Evolutionary conservation across 2,329 filamentous ascomycete species (phyloP).

Genomic region (Beauveria varroae): DNA sequence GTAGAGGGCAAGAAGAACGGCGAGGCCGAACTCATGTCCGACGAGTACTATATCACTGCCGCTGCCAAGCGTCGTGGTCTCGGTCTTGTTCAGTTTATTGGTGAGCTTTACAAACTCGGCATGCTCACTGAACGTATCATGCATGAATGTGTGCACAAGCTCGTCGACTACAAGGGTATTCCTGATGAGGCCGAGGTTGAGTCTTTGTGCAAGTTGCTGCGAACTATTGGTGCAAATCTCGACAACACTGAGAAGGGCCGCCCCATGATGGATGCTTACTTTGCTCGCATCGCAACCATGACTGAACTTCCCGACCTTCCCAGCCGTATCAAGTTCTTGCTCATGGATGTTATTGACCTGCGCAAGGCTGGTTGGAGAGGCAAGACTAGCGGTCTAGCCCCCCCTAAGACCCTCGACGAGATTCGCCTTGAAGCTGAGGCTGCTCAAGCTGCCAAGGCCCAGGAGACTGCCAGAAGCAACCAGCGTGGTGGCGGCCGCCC

Average conservation of each 20-base stretch:
- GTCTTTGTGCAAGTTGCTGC: conserved; percentile 85
- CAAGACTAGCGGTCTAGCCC: conserved; percentile 78
- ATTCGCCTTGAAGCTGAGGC: conserved; percentile 79
- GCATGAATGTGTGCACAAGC: conserved; percentile 97
- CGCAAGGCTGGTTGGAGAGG: conserved; percentile 71
- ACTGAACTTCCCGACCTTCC: conserved; percentile 71
- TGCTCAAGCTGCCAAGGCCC: conserved; percentile 70
- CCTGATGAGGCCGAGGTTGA: conserved; percentile 96
- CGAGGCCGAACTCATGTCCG: conserved; percentile 79
- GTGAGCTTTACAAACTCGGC: conserved; percentile 95
- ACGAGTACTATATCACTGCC: conserved; percentile 92
- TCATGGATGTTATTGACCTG: conserved; percentile 88
- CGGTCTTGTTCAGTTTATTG: conserved; percentile 97
- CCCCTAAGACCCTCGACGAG: conserved; percentile 92
- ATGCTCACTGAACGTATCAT: conserved; percentile 99
- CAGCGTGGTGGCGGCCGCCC: conserved; percentile 63
- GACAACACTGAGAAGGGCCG: conserved; percentile 76
- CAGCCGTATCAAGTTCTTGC: conserved; percentile 91
- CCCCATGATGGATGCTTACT: conserved; percentile 88
- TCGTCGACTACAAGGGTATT: conserved; percentile 88
- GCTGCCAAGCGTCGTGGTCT: conserved; percentile 95
- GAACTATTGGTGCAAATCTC: conserved; percentile 84
- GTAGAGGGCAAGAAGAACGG: conserved; percentile 42
- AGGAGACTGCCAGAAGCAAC: conserved; percentile 56
- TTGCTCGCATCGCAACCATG: conserved; percentile 77